phyloP scores from a whole-genome alignment of 2,329 filamentous ascomycete genomes.

The Lecanoromycetidae sp. region DNA sequence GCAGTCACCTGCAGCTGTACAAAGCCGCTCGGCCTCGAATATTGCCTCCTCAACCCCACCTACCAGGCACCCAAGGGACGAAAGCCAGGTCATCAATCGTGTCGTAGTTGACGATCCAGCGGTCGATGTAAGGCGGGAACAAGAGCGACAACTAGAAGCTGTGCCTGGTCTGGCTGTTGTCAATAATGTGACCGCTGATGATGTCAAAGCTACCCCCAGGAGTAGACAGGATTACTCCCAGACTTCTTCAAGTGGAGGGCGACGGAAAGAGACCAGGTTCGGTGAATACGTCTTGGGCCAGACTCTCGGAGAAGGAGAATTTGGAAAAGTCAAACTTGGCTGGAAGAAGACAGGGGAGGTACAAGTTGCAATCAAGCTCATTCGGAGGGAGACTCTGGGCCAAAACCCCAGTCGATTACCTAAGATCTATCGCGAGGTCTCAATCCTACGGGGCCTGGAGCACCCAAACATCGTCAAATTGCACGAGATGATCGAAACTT shows the following conservation, averaged over 20 bases:
- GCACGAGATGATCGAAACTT: constrained; percentile 97
- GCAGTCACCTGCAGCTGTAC: constrained; percentile 20
- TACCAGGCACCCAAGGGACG: constrained; percentile 46
- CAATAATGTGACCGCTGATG: constrained; percentile 36
- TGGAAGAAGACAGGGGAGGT: constrained; percentile 95
- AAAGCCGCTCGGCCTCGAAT: constrained; percentile 15
- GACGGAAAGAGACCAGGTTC: constrained; percentile 71
- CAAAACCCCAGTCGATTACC: constrained; percentile 78
- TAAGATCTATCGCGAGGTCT: constrained; percentile 95
- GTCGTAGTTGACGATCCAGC: constrained; percentile 65
- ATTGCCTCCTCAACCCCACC: constrained; percentile 20
- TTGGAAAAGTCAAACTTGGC: constrained; percentile 95
- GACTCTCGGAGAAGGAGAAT: constrained; percentile 93
- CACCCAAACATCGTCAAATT: constrained; percentile 95
- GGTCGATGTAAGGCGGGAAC: constrained; percentile 59
- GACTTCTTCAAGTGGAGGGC: constrained; percentile 30
- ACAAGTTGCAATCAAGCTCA: constrained; percentile 95
- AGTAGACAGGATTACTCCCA: constrained; percentile 48
- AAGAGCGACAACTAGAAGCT: constrained; percentile 55
- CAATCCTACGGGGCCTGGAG: constrained; percentile 73
- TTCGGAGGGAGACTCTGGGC: constrained; percentile 80
- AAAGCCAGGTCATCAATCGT: constrained; percentile 66
- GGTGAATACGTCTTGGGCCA: constrained; percentile 93
- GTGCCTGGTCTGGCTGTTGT: constrained; percentile 39
- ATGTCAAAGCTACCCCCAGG: constrained; percentile 23